Conservation (phyloP, 129 eudicot genomes). For the Artemisia annua region DNA sequence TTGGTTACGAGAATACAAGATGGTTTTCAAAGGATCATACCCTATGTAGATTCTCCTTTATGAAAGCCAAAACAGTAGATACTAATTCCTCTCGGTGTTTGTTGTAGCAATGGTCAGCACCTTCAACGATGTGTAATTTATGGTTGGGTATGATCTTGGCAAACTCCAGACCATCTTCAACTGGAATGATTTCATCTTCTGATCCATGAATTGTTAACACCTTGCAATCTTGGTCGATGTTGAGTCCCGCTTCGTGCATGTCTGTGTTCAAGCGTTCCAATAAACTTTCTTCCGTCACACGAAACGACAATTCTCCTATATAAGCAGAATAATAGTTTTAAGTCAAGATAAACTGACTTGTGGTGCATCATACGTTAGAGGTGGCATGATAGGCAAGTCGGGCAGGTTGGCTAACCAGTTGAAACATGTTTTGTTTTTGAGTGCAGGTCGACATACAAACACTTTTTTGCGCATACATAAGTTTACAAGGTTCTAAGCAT, state of each 20-base stretch:
- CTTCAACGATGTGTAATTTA: conserved; percentile 25
- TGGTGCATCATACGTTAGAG: too few relatives aligned
- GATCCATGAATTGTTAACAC: conserved; percentile 79
- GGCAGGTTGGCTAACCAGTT: too few relatives aligned
- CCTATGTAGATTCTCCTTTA: conserved; percentile 7
- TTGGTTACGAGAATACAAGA: background rate
- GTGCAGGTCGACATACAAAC: too few relatives aligned
- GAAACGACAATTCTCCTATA: conserved; percentile 15
- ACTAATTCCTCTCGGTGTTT: conserved; percentile 20
- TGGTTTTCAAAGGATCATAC: background rate
- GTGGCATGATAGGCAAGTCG: too few relatives aligned
- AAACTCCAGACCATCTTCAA: conserved; percentile 64
- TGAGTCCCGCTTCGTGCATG: conserved; percentile 24
- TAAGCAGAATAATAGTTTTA: background rate
- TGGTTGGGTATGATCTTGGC: conserved; percentile 65
- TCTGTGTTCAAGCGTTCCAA: conserved; percentile 24
- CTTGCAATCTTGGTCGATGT: conserved; percentile 28
- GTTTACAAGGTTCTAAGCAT: too few relatives aligned
- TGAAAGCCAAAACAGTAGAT: conserved; percentile 13
- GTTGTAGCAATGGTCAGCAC: conserved; percentile 21
- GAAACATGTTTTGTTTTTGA: too few relatives aligned
- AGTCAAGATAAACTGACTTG: background rate
- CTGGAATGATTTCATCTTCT: conserved; percentile 62
- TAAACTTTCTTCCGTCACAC: conserved; percentile 18
- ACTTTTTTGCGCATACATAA: too few relatives aligned